These are phyloP conservation scores for Chlorencoelia australis DNA, from an alignment of 2,329 filamentous ascomycete genomes.

Conservation along the genomic window DNA sequence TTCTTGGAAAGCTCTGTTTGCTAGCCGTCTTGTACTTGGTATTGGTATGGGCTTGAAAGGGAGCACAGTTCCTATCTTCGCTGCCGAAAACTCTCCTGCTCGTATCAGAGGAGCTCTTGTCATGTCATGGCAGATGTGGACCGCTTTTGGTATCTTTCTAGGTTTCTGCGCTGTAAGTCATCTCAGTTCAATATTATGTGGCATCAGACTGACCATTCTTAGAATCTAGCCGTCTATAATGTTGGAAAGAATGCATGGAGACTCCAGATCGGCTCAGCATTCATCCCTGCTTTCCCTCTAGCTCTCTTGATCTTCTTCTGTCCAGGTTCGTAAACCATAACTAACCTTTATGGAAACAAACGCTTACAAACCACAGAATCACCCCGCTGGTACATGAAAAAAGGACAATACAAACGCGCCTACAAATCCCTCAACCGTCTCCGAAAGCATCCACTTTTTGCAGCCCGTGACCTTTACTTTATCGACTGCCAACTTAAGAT, in stretches of 20 bases:
- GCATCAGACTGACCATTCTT: too few relatives aligned
- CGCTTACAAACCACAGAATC: too few relatives aligned
- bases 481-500: constrained; percentile 41
- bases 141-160: constrained; percentile 50
- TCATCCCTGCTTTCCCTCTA: constrained; percentile 50
- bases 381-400: constrained; percentile 39
- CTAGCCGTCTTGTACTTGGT: constrained; percentile 44
- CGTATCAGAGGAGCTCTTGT: constrained; percentile 53
- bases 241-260: constrained; percentile 50
- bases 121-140: constrained; percentile 76
- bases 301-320: constrained; percentile 52
- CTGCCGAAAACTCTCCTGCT: constrained; percentile 44
- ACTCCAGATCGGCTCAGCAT: constrained; percentile 52
- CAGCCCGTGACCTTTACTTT: constrained; percentile 52
- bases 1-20: constrained; percentile 46
- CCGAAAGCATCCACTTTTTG: constrained; percentile 48
- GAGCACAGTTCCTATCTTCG: constrained; percentile 38
- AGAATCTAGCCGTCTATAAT: constrained; percentile 38
- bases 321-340: too few relatives aligned
- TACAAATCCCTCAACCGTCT: constrained; percentile 49
- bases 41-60: constrained; percentile 50
- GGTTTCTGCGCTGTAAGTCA: constrained; percentile 25
- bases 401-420: constrained; percentile 34
- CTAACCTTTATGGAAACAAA: too few relatives aligned
- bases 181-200: too few relatives aligned